Conservation (phyloP, 2,329 filamentous ascomycete genomes). For the Emergomyces orientalis region DNA sequence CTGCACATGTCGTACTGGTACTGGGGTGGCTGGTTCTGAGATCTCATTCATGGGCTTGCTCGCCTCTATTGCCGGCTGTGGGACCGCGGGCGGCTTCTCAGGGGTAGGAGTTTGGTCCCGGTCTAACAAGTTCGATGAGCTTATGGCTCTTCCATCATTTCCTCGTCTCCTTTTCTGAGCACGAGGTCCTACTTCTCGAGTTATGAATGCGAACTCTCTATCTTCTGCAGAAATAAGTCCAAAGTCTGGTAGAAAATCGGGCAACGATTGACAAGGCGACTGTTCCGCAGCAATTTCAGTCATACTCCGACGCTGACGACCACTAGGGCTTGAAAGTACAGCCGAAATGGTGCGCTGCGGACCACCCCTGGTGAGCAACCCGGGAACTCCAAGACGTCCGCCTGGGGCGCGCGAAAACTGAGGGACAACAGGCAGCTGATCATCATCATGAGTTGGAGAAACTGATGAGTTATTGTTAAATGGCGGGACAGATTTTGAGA, state of each 20-base stretch:
- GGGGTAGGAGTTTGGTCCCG: not conserved
- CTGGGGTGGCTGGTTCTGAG: not conserved
- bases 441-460: constrained; percentile 28
- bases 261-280: constrained; percentile 25
- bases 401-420: constrained; percentile 4
- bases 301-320: constrained; percentile 29
- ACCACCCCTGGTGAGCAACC: not conserved
- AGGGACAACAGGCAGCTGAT: constrained; percentile 27
- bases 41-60: not conserved
- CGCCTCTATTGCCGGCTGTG: not conserved
- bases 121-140: not conserved
- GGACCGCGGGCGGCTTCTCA: not conserved
- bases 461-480: constrained; percentile 17
- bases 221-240: constrained; percentile 34
- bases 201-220: constrained; percentile 28
- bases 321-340: constrained; percentile 32
- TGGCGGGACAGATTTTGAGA: not conserved
- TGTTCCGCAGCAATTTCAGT: constrained; percentile 36
- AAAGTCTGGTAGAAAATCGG: constrained; percentile 23
- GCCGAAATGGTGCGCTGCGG: not conserved
- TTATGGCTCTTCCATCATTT: constrained; percentile 25
- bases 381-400: constrained; percentile 9
- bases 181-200: constrained; percentile 26
- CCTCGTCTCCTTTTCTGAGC: constrained; percentile 31
- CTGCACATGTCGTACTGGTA: not conserved